Percentiles rank a stretch among this genome's conserved stretches.
Conservation (phyloP, 495 filamentous ascomycete genomes). For the Alectoria sarmentosa region DNA sequence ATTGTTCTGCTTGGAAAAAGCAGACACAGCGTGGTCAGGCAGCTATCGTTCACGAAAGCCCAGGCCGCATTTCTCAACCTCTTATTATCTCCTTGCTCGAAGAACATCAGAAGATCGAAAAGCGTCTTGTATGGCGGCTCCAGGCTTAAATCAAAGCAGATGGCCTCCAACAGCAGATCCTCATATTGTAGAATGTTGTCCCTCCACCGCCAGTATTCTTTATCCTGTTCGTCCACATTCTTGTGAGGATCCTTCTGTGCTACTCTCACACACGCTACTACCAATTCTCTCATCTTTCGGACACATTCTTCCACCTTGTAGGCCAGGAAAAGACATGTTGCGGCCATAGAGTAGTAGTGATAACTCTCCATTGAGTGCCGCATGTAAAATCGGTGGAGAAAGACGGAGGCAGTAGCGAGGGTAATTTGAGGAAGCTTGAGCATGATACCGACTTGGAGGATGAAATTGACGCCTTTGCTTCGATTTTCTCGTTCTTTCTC, state of each 20-base stretch:
- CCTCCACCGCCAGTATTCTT: slow-evolving; percentile 95
- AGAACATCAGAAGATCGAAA: slow-evolving; percentile 64
- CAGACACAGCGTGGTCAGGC: slow-evolving; percentile 77
- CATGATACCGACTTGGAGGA: slow-evolving; percentile 86
- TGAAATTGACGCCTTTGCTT: slow-evolving; percentile 92
- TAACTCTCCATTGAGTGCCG: slow-evolving; percentile 68
- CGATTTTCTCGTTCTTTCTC: slow-evolving; percentile 70
- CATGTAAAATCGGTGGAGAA: slow-evolving; percentile 95
- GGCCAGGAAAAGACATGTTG: slow-evolving; percentile 83
- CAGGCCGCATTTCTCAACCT: slow-evolving; percentile 74
- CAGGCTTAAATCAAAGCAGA: slow-evolving; percentile 90
- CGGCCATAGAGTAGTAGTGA: slow-evolving; percentile 87
- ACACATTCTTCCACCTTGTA: slow-evolving; percentile 96
- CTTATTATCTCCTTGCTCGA: slow-evolving; percentile 66
- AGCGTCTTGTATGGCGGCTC: slow-evolving; percentile 77
- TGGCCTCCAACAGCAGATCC: slow-evolving; percentile 79
- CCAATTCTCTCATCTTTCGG: slow-evolving; percentile 86
- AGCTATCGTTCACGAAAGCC: slow-evolving; percentile 87
- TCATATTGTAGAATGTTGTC: slow-evolving; percentile 88
- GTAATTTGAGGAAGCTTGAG: slow-evolving; percentile 89
- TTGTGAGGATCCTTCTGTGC: slow-evolving; percentile 88
- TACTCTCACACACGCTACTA: slow-evolving; percentile 86
- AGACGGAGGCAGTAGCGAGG: slow-evolving; percentile 82
- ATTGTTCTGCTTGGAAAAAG: slow-evolving; percentile 70
- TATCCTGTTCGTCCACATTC: slow-evolving; percentile 85